Evolutionary conservation across 192 early-diverging fungal species (phyloP).

Genomic region (Ramicandelaber brevisporus): DNA sequence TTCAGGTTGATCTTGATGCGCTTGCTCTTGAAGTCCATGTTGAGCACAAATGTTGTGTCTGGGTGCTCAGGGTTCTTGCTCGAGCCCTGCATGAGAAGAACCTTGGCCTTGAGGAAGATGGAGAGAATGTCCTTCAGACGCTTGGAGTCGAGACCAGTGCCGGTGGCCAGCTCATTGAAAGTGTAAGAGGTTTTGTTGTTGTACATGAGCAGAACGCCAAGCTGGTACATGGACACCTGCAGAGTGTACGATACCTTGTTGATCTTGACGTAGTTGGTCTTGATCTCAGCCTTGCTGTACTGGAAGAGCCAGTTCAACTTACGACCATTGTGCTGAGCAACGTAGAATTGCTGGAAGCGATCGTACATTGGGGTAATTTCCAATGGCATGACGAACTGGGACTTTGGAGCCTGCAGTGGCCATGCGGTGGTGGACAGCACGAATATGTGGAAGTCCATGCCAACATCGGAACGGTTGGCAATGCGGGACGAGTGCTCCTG

Average conservation of each 20-base stretch:
- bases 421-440: constrained; percentile 71
- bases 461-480: constrained; percentile 2
- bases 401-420: constrained; percentile 60
- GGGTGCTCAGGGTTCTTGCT: constrained; percentile 2
- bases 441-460: constrained; percentile 67
- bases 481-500: constrained; percentile 4
- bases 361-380: constrained; percentile 69
- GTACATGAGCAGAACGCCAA: constrained; percentile 81
- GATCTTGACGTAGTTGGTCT: constrained; percentile 59
- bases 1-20: constrained; percentile 77
- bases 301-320: constrained; percentile 92
- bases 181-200: constrained; percentile 53
- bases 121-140: constrained; percentile 37
- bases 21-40: constrained; percentile 58
- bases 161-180: constrained; percentile 42
- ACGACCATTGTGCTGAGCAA: constrained; percentile 64
- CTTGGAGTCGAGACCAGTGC: constrained; percentile 45
- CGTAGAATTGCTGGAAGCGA: constrained; percentile 66
- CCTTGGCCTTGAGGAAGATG: constrained; percentile 61
- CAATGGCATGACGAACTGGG: constrained; percentile 64
- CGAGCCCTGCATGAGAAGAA: constrained; percentile 17
- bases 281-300: constrained; percentile 72
- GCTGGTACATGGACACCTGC: constrained; percentile 65
- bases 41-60: constrained; percentile 36
- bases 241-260: constrained; percentile 25